phyloP scores from a whole-genome alignment of 78 protist species.

The Dictyostelium brefeldianum region DNA sequence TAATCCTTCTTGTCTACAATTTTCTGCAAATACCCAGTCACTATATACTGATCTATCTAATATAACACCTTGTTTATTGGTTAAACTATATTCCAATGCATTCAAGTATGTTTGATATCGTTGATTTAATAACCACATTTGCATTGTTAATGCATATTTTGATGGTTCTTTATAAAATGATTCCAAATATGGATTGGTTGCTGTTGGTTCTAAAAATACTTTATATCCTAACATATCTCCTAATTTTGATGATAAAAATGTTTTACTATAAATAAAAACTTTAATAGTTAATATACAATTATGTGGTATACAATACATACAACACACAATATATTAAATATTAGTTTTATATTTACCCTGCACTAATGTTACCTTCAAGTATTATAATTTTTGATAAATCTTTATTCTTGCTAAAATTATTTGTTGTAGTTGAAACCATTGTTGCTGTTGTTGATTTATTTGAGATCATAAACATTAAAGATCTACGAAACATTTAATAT shows the following conservation, averaged over 20 bases:
- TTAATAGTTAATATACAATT: too few species aligned
- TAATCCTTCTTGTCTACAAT: conserved; percentile 76
- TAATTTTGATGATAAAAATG: conserved; percentile 45
- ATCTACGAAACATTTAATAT: conserved; percentile 15
- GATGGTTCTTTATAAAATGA: conserved; percentile 81
- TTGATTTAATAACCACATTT: conserved; percentile 82
- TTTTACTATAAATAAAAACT: conserved; percentile 15
- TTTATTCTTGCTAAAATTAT: not conserved
- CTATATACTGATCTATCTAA: conserved; percentile 91
- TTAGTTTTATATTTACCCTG: conserved; percentile 30
- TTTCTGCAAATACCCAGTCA: conserved; percentile 90
- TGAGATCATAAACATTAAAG: conserved; percentile 15
- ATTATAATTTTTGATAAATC: conserved; percentile 63
- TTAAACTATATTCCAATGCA: conserved; percentile 40
- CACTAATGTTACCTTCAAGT: conserved; percentile 88
- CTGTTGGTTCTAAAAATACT: conserved; percentile 85
- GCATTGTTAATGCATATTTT: conserved; percentile 86
- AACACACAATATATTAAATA: too few species aligned
- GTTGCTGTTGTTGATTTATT: not conserved
- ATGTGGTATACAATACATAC: too few species aligned
- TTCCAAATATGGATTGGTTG: conserved; percentile 85
- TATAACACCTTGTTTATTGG: conserved; percentile 72
- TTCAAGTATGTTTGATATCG: conserved; percentile 68
- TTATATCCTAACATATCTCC: conserved; percentile 49
- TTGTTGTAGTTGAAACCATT: not conserved